Base-by-base conservation (phyloP, 352 stramenopile genomes). In the Blastocystis sp. region DNA sequence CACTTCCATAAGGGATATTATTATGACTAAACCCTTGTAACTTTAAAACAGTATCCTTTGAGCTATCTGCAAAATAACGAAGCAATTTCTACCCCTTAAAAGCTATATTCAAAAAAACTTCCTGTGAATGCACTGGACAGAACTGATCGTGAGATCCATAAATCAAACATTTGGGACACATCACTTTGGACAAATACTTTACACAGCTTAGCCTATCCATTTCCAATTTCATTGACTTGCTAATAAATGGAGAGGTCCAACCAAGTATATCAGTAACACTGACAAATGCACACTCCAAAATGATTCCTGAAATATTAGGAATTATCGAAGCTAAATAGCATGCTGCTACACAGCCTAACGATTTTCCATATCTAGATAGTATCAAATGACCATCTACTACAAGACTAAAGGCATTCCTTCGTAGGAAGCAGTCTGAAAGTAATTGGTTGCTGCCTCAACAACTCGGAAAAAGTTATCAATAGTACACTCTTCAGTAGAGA, bases 1-100 rank as follows among this genome's bases (percentile, higher is more conserved):
- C 11, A 68, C 73, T 84, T 22, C 73, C 73, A 44, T 33, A 22
- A 24, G 73, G 73, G 53, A 84, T 84, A 17, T 84, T 84, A 37
- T 84, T 84, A 37, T 84, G 73, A 33, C 40, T 22, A 48, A 68
- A 84, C 30, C 35, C 56, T n/a, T 33, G 42, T n/a, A 66, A 30
- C 1, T 57, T n/a, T 19, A 64, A 44, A 17, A 69, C n/a, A 2
- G 48, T 48, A 53, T 64, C 73, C 19, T 19, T 48, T 2, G 24
- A 17, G 27, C 11, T 48, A 9, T 48, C 9, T 48, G 2, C 15
- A 33, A 84, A 62, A 30, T 68, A 66, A 24, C 7, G 9, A 27
- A 24, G 22, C 0, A 84, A 54, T n/a, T 68, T 24, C 73, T 84
- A 84, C n/a, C 17, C 17, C 22, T 37, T 17, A 58, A 48, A 2